Evolutionary conservation across 116 monocot genomes (phyloP).

Genomic region (Trichopus zeylanicus): DNA sequence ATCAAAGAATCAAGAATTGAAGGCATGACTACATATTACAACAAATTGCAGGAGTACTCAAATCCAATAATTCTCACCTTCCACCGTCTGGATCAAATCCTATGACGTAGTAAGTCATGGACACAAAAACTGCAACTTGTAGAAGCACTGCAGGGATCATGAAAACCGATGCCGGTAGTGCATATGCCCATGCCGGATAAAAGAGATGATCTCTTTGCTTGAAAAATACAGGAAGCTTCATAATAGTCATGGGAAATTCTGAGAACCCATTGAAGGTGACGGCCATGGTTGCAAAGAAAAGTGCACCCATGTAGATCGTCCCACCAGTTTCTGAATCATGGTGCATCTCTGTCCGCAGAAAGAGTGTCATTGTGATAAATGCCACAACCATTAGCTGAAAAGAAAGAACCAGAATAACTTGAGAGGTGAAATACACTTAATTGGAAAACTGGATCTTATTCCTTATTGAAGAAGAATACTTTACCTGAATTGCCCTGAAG

Average conservation of each 20-base stretch:
- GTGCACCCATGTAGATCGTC: slow-evolving; percentile 19
- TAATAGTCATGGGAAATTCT: slow-evolving; percentile 30
- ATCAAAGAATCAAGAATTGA: slow-evolving; percentile 5
- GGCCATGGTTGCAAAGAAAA: slow-evolving; percentile 21
- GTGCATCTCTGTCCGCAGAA: slow-evolving; percentile 29
- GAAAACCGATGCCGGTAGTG: slow-evolving; percentile 31
- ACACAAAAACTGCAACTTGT: slow-evolving; percentile 22
- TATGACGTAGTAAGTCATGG: slow-evolving; percentile 40
- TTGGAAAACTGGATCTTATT: too few species aligned
- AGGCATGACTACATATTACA: neutral
- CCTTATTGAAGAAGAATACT: too few species aligned
- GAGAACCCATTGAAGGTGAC: slow-evolving; percentile 39
- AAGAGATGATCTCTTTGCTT: slow-evolving; percentile 50
- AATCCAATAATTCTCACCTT: too few species aligned
- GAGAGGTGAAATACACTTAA: neutral
- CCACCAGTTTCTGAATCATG: slow-evolving; percentile 15
- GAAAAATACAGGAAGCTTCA: slow-evolving; percentile 45
- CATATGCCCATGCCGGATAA: slow-evolving; percentile 43
- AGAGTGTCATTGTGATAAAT: slow-evolving; percentile 33
- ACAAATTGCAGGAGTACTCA: too few species aligned
- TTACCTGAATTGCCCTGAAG: slow-evolving; percentile 14
- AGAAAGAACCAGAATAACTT: neutral
- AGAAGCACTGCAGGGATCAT: slow-evolving; percentile 34
- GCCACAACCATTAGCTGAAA: slow-evolving; percentile 19
- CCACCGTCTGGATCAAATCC: slow-evolving; percentile 29